Conservation (phyloP, 805 yeast species). For the Candida rishiriensis region DNA sequence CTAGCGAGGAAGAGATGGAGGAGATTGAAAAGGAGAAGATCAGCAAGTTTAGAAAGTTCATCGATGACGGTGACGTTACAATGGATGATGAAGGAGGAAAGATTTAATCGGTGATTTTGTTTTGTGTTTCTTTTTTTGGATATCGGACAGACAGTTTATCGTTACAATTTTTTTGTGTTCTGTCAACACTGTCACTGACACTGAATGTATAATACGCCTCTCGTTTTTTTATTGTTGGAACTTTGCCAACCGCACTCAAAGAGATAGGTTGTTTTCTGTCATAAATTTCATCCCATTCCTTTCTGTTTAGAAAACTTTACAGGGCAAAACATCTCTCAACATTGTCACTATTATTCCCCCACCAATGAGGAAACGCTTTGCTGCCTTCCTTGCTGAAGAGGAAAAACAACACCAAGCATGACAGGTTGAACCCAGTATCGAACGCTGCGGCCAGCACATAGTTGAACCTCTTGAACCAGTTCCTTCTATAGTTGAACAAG, state of each 20-base stretch:
- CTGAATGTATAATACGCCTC: not conserved
- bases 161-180: not conserved
- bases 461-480: constrained; percentile 39
- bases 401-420: constrained; percentile 36
- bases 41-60: constrained; percentile 33
- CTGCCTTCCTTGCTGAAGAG: constrained; percentile 18
- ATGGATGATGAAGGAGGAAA: constrained; percentile 10
- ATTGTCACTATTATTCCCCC: constrained; percentile 42
- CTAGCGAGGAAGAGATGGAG: constrained; percentile 55
- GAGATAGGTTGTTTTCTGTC: no score
- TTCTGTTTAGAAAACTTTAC: constrained; percentile 4
- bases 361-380: constrained; percentile 37
- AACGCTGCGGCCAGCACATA: constrained; percentile 48
- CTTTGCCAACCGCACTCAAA: no score
- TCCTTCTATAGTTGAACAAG: constrained; percentile 34
- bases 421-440: constrained; percentile 46
- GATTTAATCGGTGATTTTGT: not conserved
- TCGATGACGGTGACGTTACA: constrained; percentile 24
- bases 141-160: not conserved
- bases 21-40: constrained; percentile 43
- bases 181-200: not conserved
- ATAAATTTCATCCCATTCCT: no score
- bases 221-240: not conserved
- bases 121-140: not conserved
- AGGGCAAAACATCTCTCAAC: constrained; percentile 45